Percentiles rank a stretch among this genome's conserved stretches.
phyloP scores from a whole-genome alignment of 2,329 filamentous ascomycete species.

The Fusarium sublunatum region DNA sequence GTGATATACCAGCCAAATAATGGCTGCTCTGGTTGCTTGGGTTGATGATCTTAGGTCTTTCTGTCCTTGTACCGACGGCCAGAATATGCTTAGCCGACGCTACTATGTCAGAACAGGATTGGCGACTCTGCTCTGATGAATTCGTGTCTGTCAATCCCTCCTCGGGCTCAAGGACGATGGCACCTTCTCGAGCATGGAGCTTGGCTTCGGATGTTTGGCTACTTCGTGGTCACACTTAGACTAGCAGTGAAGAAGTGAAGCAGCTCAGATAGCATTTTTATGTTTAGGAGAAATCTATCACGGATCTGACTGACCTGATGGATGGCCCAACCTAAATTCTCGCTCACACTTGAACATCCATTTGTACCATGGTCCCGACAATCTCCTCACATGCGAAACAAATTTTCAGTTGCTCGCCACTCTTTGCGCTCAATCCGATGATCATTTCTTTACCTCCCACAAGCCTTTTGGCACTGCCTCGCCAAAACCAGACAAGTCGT shows the following conservation, averaged over 20 bases:
- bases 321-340: background rate
- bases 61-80: background rate
- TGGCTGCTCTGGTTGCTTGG: background rate
- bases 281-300: conserved; percentile 8
- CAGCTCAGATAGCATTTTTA: background rate
- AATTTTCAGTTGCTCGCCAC: conserved; percentile 67
- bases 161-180: background rate
- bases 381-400: conserved; percentile 89
- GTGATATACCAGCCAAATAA: conserved; percentile 11
- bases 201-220: background rate
- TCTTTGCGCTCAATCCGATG: conserved; percentile 65
- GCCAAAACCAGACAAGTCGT: conserved; percentile 74
- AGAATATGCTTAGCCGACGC: conserved; percentile 19
- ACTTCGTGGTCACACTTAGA: background rate
- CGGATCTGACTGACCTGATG: background rate
- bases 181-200: background rate
- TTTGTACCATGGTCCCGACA: conserved; percentile 65
- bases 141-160: background rate
- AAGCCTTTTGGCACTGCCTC: conserved; percentile 72
- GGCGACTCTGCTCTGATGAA: background rate
- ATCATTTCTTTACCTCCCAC: conserved; percentile 67
- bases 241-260: background rate
- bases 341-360: conserved; percentile 34
- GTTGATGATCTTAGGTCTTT: background rate
- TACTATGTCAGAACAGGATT: background rate